Evolutionary conservation across 2,329 filamentous ascomycete species (phyloP).

Genomic region (Calonectria montana): DNA sequence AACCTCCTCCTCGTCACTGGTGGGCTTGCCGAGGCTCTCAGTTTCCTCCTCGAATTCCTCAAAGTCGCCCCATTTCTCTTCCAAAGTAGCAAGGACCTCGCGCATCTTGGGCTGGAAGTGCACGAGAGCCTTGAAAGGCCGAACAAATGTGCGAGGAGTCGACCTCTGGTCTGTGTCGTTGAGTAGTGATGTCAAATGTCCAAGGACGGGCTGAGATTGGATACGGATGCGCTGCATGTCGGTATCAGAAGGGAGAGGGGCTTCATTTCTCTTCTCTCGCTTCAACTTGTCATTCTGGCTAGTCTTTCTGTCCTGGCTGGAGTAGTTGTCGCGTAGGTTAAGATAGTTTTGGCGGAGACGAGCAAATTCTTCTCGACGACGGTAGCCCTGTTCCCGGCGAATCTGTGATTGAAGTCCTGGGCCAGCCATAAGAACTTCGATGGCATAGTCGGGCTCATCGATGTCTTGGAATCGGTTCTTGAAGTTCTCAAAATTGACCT

Average conservation of each 20-base stretch:
- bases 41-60: constrained; percentile 45
- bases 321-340: constrained; percentile 8
- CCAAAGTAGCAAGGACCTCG: constrained; percentile 50
- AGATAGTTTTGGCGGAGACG: constrained; percentile 48
- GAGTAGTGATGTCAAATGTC: constrained; percentile 50
- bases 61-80: constrained; percentile 55
- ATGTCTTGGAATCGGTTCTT: constrained; percentile 54
- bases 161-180: constrained; percentile 51
- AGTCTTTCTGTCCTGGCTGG: constrained; percentile 14
- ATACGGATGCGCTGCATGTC: constrained; percentile 53
- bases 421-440: constrained; percentile 53
- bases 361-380: constrained; percentile 51
- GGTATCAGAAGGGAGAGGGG: constrained; percentile 30
- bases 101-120: constrained; percentile 56
- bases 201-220: constrained; percentile 54
- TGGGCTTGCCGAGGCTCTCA: constrained; percentile 35
- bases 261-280: constrained; percentile 42
- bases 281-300: neutral
- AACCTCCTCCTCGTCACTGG: constrained; percentile 40
- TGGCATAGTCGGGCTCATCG: constrained; percentile 50
- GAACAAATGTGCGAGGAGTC: constrained; percentile 53
- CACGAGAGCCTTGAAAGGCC: constrained; percentile 54
- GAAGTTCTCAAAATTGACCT: constrained; percentile 56
- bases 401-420: constrained; percentile 51
- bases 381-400: constrained; percentile 50